Conservation (phyloP, 345 rosid genomes). For the Erodium maritimum region DNA sequence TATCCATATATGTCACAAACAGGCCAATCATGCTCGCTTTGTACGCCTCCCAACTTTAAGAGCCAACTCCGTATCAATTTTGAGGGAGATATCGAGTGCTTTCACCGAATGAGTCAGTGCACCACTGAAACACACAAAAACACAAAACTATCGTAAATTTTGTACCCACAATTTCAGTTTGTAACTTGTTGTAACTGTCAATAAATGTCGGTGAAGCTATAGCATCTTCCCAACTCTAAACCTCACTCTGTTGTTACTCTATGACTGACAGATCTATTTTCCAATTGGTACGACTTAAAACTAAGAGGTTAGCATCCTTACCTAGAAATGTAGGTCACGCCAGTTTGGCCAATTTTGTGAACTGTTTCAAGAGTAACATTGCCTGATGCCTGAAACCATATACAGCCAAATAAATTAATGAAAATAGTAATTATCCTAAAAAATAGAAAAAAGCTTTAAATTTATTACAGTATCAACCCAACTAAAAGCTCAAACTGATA, state of each 20-base stretch:
- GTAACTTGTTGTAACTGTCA: not conserved
- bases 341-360: constrained; percentile 84
- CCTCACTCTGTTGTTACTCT: too few species aligned
- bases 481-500: too few species aligned
- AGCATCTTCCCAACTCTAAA: not conserved
- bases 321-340: constrained; percentile 93
- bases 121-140: constrained; percentile 50
- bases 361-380: constrained; percentile 87
- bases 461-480: not conserved
- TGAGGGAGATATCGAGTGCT: constrained; percentile 86
- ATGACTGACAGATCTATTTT: too few species aligned
- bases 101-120: constrained; percentile 87
- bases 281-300: too few species aligned
- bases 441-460: not conserved
- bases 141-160: not conserved
- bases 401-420: not conserved
- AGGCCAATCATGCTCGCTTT: constrained; percentile 47
- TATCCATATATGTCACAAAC: not conserved
- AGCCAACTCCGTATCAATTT: constrained; percentile 85
- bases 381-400: constrained; percentile 65
- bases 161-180: not conserved
- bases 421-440: not conserved
- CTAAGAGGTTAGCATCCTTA: constrained; percentile 13
- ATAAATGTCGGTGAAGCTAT: not conserved
- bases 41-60: constrained; percentile 86